Conservation (phyloP, 2,329 filamentous ascomycete species). For the Zasmidium citrigriseum region DNA sequence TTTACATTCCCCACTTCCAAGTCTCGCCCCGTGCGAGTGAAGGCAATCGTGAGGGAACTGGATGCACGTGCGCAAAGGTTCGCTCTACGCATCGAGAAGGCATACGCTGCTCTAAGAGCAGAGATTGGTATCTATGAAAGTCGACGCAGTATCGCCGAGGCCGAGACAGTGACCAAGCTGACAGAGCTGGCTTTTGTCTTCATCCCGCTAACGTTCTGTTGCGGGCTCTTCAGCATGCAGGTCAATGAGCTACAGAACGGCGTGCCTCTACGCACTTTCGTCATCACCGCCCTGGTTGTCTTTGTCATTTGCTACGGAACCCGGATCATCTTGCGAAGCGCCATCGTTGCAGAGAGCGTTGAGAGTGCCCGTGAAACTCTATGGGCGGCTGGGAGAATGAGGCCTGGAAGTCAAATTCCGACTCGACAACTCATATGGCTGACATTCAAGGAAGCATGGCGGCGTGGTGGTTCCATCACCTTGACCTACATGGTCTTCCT, state of each 20-base stretch:
- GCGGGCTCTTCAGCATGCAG: slow-evolving; percentile 34
- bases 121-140: slow-evolving; percentile 37
- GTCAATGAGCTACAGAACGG: slow-evolving; percentile 26
- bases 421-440: background rate
- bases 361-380: slow-evolving; percentile 3
- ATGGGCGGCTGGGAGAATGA: background rate
- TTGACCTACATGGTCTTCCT: slow-evolving; percentile 4
- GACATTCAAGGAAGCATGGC: slow-evolving; percentile 7
- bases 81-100: slow-evolving; percentile 18
- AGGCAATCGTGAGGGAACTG: slow-evolving; percentile 4
- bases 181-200: slow-evolving; percentile 38
- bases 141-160: slow-evolving; percentile 32
- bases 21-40: slow-evolving; percentile 4
- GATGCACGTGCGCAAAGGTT: background rate
- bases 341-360: slow-evolving; percentile 4
- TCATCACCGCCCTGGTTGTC: slow-evolving; percentile 12
- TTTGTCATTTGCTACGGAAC: slow-evolving; percentile 13
- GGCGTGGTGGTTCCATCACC: background rate
- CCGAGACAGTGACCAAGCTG: slow-evolving; percentile 33
- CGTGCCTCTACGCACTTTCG: slow-evolving; percentile 17
- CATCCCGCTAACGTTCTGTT: slow-evolving; percentile 34
- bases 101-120: slow-evolving; percentile 36
- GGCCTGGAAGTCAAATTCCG: slow-evolving; percentile 3
- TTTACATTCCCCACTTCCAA: slow-evolving; percentile 4
- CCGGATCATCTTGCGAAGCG: slow-evolving; percentile 11